Evolutionary conservation across 495 filamentous ascomycete genomes (phyloP), one percentile per base, ranked within the genome.

Genomic region (Tuber brumale): DNA sequence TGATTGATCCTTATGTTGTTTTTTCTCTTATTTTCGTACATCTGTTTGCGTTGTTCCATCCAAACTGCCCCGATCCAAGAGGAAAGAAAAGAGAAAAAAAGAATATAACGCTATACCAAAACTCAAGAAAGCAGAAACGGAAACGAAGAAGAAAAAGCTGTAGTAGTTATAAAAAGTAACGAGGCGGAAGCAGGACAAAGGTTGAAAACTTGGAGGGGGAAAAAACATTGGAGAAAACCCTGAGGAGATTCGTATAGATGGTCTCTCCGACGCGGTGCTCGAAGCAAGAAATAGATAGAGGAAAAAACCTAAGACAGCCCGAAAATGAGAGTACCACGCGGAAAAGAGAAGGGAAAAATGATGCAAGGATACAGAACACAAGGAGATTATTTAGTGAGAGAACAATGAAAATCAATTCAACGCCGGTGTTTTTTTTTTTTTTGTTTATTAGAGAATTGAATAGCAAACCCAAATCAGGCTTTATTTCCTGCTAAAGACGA

Each of bases 341-440:
- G 39, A 75, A 45, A 73, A 51, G 70, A 72, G 37, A 69, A 80
- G 39, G 27, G 37, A 46, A 72, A 71, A 74, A 10, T 61, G 57
- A 66, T 66, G 57, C 27, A 1, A 66, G 57, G 27, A 66, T 35
- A 66, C 57, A 66, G 14, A 74, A 70, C 61, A 76, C 46, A 80
- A 76, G 70, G 78, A 76, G 78, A 80, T 80, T 80, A 80, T 66
- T 73, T 75, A 73, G 73, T 76, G 42, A 70, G 75, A 70, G 48
- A 44, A 35, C 46, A 66, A 76, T 70, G 75, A 75, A 79, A 80
- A 76, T 72, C 78, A 79, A 79, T 79, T 79, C 77, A 80, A 80
- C 78, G 78, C 78, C 78, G 69, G 78, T 70, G 70, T 73, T 80
- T 80, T 79, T 57, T 51, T 79, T 72, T 71, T 80, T 80, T 79